Conservation (phyloP, 176 grass and related monocot species). For the Cenchrus americanus region DNA sequence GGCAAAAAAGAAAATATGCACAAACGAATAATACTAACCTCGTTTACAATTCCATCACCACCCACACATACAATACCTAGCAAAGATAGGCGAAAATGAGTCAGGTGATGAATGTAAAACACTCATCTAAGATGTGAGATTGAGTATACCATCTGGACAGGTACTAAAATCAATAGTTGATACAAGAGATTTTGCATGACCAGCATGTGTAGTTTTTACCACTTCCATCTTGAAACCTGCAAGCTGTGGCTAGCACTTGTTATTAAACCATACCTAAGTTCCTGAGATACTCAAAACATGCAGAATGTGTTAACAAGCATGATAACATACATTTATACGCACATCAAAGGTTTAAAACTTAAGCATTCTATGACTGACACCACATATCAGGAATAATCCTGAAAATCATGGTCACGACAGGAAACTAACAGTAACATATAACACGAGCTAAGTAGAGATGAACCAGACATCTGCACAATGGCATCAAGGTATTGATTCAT, state of each 20-base stretch:
- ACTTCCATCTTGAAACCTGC: conserved; percentile 99
- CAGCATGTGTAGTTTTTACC: conserved; percentile 89
- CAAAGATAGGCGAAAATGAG: conserved; percentile 35
- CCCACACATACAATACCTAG: conserved; percentile 98
- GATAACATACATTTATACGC: background rate
- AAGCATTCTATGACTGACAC: conserved; percentile 29
- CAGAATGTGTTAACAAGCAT: conserved; percentile 2
- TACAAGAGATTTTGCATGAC: conserved; percentile 93
- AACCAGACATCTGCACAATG: conserved; percentile 11
- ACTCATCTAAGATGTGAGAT: conserved; percentile 39
- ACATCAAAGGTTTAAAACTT: conserved; percentile 25
- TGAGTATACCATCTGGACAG: conserved; percentile 89
- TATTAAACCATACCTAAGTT: conserved; percentile 42
- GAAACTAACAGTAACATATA: conserved; percentile 35
- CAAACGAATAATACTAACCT: conserved; percentile 64
- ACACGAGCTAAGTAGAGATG: background rate
- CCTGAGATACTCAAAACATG: conserved; percentile 16
- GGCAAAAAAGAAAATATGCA: conserved; percentile 8
- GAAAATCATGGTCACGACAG: conserved; percentile 16
- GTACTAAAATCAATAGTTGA: conserved; percentile 84
- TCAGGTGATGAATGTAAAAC: conserved; percentile 40
- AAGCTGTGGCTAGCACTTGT: conserved; percentile 67
- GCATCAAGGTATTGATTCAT: conserved; percentile 28
- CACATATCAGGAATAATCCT: conserved; percentile 35
- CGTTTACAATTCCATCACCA: conserved; percentile 98